A percentile compares a stretch with the other conserved stretches of the same genome.
Conservation (phyloP, 495 filamentous ascomycete species). For the Aspergillus cavernicola region DNA sequence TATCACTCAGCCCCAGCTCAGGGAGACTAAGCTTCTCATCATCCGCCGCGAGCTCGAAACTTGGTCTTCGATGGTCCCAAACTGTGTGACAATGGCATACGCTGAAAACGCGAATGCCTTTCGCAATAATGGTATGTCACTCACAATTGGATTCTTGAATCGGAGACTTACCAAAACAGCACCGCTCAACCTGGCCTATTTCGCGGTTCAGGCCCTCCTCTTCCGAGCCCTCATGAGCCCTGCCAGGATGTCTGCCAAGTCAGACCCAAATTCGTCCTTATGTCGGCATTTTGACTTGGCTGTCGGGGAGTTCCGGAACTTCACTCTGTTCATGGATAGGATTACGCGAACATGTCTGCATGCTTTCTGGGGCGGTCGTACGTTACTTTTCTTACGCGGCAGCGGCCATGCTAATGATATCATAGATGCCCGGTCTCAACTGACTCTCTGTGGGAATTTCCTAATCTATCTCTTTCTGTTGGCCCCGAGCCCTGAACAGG, state of each 20-base stretch:
- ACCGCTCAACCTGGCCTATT: conserved; percentile 4
- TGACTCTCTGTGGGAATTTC: conserved; percentile 10
- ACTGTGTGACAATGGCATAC: conserved; percentile 7
- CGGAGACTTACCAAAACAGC: not conserved
- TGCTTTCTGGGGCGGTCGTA: conserved; percentile 9
- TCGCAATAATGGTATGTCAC: conserved; percentile 4
- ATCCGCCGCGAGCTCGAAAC: not conserved
- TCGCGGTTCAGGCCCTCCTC: conserved; percentile 4
- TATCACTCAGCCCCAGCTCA: not conserved
- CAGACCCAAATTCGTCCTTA: not conserved
- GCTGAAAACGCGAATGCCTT: not conserved
- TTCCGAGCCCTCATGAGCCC: conserved; percentile 8
- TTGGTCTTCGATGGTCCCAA: conserved; percentile 5
- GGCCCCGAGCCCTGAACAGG: not conserved
- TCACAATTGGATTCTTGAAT: not conserved
- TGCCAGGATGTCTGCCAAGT: conserved; percentile 6
- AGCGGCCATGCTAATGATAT: not conserved
- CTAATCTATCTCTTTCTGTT: conserved; percentile 7
- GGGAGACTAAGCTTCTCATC: not conserved
- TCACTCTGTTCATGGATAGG: conserved; percentile 5
- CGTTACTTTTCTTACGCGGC: not conserved
- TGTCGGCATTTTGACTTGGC: conserved; percentile 3
- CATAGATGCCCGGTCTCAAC: conserved; percentile 5
- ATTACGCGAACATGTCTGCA: not conserved
- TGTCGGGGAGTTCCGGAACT: conserved; percentile 1